Conservation (phyloP, 75 land plant species). For the Cryptomeria japonica region DNA sequence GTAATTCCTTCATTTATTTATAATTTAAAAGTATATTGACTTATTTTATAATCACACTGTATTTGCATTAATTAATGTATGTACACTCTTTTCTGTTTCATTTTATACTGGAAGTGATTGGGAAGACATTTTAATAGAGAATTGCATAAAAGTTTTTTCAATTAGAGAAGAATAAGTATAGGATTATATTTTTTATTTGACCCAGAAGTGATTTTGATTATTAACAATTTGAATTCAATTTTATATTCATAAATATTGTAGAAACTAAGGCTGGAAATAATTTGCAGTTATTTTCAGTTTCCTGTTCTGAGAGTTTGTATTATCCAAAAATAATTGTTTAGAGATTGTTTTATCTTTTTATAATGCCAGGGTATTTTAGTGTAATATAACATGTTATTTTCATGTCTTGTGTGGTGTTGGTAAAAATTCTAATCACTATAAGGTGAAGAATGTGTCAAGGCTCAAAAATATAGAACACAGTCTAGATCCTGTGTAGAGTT, state of each 20-base stretch:
- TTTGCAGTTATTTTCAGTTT: neutral
- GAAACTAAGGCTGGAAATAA: neutral
- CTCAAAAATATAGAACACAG: neutral
- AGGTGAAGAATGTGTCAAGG: neutral
- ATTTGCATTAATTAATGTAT: neutral
- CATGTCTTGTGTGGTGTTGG: constrained; percentile 5
- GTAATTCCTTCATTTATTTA: neutral
- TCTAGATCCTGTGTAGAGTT: neutral
- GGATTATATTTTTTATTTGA: neutral
- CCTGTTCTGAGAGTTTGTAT: neutral
- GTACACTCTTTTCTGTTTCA: neutral
- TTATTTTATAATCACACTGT: neutral
- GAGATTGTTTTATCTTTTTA: neutral
- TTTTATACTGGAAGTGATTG: neutral
- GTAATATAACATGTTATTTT: neutral
- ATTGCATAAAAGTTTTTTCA: neutral
- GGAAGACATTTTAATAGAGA: neutral
- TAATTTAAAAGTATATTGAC: neutral
- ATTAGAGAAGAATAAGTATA: neutral
- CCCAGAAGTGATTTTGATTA: neutral
- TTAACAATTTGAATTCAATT: too few relatives aligned
- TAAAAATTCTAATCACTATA: neutral
- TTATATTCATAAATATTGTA: neutral
- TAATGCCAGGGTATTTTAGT: neutral
- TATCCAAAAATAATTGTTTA: neutral